A percentile compares a stretch with the other conserved stretches of the same genome.
phyloP scores from a whole-genome alignment of 768 basidiomycete genomes.

The Tylopilus plumbeoviolaceoides region DNA sequence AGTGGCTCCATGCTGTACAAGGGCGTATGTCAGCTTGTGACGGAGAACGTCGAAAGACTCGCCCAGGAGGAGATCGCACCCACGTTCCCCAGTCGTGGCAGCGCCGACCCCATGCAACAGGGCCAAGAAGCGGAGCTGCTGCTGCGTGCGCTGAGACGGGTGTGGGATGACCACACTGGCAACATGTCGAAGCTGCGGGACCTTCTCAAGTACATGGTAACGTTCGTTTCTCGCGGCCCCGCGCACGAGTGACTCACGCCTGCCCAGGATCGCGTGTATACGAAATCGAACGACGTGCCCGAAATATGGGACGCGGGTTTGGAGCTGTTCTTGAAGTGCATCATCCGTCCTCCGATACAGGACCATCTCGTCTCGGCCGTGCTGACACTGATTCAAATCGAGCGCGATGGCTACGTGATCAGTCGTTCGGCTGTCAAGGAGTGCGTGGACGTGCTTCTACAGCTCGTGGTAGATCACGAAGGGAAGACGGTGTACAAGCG shows the following conservation, averaged over 20 bases:
- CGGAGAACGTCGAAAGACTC: conserved; percentile 77
- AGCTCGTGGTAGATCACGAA: conserved; percentile 51
- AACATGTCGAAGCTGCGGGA: conserved; percentile 87
- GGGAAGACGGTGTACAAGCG: conserved; percentile 69
- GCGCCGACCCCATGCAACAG: conserved; percentile 65
- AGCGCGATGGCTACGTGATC: conserved; percentile 87
- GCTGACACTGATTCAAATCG: conserved; percentile 81
- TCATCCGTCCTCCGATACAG: conserved; percentile 78
- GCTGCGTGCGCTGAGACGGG: conserved; percentile 73
- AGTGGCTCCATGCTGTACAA: conserved; percentile 83
- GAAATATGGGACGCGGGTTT: conserved; percentile 80
- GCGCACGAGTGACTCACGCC: conserved; percentile 10
- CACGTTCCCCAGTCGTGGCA: conserved; percentile 71
- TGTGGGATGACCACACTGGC: conserved; percentile 92
- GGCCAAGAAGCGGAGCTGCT: conserved; percentile 83
- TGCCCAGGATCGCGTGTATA: conserved; percentile 85
- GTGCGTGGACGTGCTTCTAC: conserved; percentile 79
- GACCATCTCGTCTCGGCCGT: conserved; percentile 79
- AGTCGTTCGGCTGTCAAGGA: conserved; percentile 89
- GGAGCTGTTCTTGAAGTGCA: conserved; percentile 75
- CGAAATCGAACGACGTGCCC: conserved; percentile 68
- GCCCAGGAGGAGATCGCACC: conserved; percentile 76
- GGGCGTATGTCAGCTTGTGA: conserved; percentile 74
- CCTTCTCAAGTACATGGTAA: conserved; percentile 94
- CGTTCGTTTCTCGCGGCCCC: conserved; percentile 14